A percentile compares a stretch with the other conserved stretches of the same genome.
These are phyloP conservation scores for Russula ochroleuca DNA, from an alignment of 768 basidiomycete species.

Conservation along the genomic window DNA sequence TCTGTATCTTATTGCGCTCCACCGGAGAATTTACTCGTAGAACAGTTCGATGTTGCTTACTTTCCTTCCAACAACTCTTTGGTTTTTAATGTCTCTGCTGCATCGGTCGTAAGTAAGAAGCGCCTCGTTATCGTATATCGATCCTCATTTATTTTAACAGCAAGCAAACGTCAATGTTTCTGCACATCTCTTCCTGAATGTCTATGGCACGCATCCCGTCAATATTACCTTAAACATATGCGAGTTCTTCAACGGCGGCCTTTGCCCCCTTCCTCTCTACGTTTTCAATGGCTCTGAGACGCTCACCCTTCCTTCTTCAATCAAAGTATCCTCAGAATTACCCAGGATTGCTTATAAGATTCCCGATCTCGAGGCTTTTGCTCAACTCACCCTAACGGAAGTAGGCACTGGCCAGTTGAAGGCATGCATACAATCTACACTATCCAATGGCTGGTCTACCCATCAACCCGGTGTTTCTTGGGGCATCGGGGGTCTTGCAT, in stretches of 20 bases:
- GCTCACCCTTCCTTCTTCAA: slow-evolving; percentile 55
- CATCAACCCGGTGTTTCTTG: slow-evolving; percentile 73
- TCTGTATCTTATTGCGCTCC: slow-evolving; percentile 85
- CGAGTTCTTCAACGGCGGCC: slow-evolving; percentile 63
- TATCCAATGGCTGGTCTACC: slow-evolving; percentile 87
- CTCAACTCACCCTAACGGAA: slow-evolving; percentile 69
- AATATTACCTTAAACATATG: slow-evolving; percentile 90
- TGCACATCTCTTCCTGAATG: slow-evolving; percentile 77
- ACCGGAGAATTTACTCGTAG: slow-evolving; percentile 72
- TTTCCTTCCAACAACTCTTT: slow-evolving; percentile 68
- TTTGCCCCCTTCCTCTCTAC: slow-evolving; percentile 80
- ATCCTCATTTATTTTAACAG: slow-evolving; percentile 36
- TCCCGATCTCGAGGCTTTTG: slow-evolving; percentile 89
- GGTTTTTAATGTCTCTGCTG: slow-evolving; percentile 80
- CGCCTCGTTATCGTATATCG: slow-evolving; percentile 17
- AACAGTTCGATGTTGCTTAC: slow-evolving; percentile 72
- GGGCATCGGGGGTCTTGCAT: slow-evolving; percentile 61
- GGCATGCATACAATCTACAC: slow-evolving; percentile 87
- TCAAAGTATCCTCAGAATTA: slow-evolving; percentile 53
- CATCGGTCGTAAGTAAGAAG: slow-evolving; percentile 65
- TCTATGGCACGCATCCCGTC: slow-evolving; percentile 80
- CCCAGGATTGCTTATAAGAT: slow-evolving; percentile 80
- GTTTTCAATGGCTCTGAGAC: slow-evolving; percentile 84
- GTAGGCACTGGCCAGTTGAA: slow-evolving; percentile 66
- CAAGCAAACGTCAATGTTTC: slow-evolving; percentile 73